Evolutionary conservation across 2,329 filamentous ascomycete species (phyloP).

Genomic region (Trichoderma sp.): DNA sequence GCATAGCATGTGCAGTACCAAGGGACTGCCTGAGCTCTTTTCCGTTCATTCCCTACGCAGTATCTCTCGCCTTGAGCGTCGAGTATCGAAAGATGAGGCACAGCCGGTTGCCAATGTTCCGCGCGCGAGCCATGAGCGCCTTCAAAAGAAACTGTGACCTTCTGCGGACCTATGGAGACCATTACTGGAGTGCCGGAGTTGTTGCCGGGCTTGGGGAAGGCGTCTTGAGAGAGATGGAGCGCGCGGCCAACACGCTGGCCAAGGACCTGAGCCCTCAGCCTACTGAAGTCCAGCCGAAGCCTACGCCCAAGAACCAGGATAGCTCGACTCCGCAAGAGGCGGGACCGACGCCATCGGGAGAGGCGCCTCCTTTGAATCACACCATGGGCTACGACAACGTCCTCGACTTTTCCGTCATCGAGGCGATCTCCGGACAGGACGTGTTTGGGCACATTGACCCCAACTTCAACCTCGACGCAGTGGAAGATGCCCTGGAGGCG

Average conservation of each 20-base stretch:
- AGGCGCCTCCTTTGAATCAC: constrained; percentile 36
- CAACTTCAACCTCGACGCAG: constrained; percentile 55
- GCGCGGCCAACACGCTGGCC: constrained; percentile 52
- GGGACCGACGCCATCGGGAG: constrained; percentile 32
- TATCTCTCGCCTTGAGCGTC: constrained; percentile 63
- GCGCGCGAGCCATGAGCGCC: constrained; percentile 55
- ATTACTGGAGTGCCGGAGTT: constrained; percentile 60
- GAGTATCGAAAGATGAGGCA: constrained; percentile 67
- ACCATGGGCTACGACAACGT: constrained; percentile 39
- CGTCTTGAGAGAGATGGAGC: constrained; percentile 59
- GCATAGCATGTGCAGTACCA: constrained; percentile 58
- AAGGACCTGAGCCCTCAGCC: constrained; percentile 40
- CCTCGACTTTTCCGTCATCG: constrained; percentile 48
- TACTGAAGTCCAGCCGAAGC: constrained; percentile 32
- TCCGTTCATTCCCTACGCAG: constrained; percentile 63
- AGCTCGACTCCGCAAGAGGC: constrained; percentile 24
- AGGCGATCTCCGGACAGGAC: constrained; percentile 53
- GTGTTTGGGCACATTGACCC: constrained; percentile 59
- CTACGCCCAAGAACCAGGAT: constrained; percentile 19
- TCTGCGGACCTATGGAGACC: constrained; percentile 55
- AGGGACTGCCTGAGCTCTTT: constrained; percentile 56
- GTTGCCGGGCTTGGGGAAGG: constrained; percentile 58
- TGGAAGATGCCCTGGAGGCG: constrained; percentile 57
- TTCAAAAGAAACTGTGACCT: constrained; percentile 59
- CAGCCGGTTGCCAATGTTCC: constrained; percentile 61